These are phyloP conservation scores for Trametes elegans DNA, from an alignment of 768 basidiomycete genomes.

Conservation along the genomic window DNA sequence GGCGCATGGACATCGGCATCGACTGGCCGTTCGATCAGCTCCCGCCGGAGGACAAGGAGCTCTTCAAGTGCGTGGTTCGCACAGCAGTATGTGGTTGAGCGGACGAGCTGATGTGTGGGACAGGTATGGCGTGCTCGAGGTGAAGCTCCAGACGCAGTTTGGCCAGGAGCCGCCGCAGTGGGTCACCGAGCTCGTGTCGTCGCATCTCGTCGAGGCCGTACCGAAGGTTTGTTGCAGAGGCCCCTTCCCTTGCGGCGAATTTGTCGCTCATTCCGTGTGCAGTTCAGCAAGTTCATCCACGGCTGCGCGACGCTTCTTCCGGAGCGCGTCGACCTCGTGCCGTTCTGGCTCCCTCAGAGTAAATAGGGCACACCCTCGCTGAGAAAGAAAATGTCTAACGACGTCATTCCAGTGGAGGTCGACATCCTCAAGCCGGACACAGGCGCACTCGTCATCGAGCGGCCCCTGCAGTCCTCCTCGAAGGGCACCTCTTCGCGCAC, in stretches of 20 bases:
- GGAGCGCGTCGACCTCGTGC: conserved; percentile 90
- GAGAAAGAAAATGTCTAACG: background rate
- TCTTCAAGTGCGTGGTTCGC: conserved; percentile 70
- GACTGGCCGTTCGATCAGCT: conserved; percentile 87
- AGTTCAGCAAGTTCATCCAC: conserved; percentile 85
- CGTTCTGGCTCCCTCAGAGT: conserved; percentile 99
- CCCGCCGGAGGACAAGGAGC: conserved; percentile 74
- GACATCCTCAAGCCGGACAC: conserved; percentile 94
- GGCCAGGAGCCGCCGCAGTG: conserved; percentile 96
- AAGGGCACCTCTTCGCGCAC: conserved; percentile 39
- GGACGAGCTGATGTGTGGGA: background rate
- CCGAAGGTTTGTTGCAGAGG: conserved; percentile 76
- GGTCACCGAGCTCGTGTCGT: conserved; percentile 95
- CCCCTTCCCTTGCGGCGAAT: background rate
- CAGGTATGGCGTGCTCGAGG: conserved; percentile 91
- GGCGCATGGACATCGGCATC: conserved; percentile 90
- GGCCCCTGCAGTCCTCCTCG: conserved; percentile 56
- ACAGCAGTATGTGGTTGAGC: background rate
- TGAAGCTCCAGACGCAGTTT: conserved; percentile 94
- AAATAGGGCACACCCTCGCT: conserved; percentile 20
- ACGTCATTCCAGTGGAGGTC: conserved; percentile 67
- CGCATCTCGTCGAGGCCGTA: conserved; percentile 94
- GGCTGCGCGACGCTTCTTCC: conserved; percentile 93
- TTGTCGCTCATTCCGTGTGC: background rate
- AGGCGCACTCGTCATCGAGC: conserved; percentile 63